Conservation (phyloP, 208 protist species). For the Wallacemonas collosoma region DNA sequence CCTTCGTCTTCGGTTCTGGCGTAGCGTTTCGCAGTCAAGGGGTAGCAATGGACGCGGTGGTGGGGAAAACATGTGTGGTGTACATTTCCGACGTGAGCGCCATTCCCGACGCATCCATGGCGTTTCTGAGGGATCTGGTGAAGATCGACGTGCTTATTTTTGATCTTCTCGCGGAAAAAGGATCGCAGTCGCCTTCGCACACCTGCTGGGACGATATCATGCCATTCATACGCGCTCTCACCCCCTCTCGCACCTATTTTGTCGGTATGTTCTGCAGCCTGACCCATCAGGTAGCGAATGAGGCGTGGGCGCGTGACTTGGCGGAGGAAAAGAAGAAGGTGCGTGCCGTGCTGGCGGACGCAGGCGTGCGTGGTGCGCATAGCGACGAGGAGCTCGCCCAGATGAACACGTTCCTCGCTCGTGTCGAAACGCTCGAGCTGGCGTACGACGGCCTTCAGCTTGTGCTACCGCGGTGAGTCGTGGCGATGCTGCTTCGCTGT, state of each 20-base stretch:
- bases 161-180: constrained; percentile 66
- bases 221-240: constrained; percentile 43
- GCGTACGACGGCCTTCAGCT: constrained; percentile 72
- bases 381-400: background rate
- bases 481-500: too few relatives aligned
- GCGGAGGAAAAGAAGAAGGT: constrained; percentile 29
- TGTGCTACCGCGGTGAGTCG: constrained; percentile 33
- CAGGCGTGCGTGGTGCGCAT: background rate
- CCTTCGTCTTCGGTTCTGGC: constrained; percentile 81
- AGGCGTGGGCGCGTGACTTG: constrained; percentile 36
- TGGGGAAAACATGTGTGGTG: constrained; percentile 54
- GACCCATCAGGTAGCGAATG: constrained; percentile 61
- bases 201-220: constrained; percentile 78
- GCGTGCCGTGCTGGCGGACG: constrained; percentile 12
- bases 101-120: constrained; percentile 45
- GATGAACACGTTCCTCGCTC: constrained; percentile 18
- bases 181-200: constrained; percentile 51
- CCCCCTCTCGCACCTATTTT: constrained; percentile 54
- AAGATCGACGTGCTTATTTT: constrained; percentile 87
- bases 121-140: constrained; percentile 70
- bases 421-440: constrained; percentile 58
- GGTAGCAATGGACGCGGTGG: background rate
- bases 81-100: constrained; percentile 86
- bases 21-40: constrained; percentile 51
- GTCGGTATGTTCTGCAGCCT: constrained; percentile 89